Evolutionary conservation across 176 grass and related monocot genomes (phyloP).

Genomic region (Typha latifolia): DNA sequence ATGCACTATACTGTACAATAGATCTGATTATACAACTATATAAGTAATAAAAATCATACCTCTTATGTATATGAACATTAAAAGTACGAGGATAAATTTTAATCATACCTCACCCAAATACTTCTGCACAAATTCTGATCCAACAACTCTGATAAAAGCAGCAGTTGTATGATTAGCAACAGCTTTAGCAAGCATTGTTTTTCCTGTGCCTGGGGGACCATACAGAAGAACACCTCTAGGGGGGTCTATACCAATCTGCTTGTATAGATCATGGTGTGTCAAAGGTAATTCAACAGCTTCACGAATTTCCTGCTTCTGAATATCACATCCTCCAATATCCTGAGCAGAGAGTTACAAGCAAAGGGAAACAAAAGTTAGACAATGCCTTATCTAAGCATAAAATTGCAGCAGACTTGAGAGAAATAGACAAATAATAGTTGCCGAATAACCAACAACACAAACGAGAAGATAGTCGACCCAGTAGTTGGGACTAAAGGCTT

Average conservation of each 20-base stretch:
- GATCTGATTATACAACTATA: no score
- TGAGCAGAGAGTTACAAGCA: conserved; percentile 26
- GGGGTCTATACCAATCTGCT: conserved; percentile 49
- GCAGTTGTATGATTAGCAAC: conserved; percentile 92
- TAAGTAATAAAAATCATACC: no score
- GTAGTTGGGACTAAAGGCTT: no score
- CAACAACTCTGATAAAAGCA: conserved; percentile 89
- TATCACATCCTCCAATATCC: conserved; percentile 98
- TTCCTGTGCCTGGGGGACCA: conserved; percentile 87
- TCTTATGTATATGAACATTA: no score
- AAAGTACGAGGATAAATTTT: neutral
- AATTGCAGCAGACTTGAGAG: no score
- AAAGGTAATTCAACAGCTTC: conserved; percentile 65
- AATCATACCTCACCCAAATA: conserved; percentile 83
- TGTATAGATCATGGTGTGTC: no score
- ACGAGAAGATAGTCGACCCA: no score
- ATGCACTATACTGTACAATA: no score
- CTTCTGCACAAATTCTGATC: conserved; percentile 95
- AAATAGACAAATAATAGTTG: no score
- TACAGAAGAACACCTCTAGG: conserved; percentile 92
- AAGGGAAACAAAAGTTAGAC: no score
- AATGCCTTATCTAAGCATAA: no score
- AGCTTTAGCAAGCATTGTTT: conserved; percentile 96
- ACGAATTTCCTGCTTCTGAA: conserved; percentile 95
- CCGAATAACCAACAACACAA: no score